Evolutionary conservation across 768 basidiomycete species (phyloP), one percentile per base, ranked within the genome.

Genomic region (Tubosaeta sp.): DNA sequence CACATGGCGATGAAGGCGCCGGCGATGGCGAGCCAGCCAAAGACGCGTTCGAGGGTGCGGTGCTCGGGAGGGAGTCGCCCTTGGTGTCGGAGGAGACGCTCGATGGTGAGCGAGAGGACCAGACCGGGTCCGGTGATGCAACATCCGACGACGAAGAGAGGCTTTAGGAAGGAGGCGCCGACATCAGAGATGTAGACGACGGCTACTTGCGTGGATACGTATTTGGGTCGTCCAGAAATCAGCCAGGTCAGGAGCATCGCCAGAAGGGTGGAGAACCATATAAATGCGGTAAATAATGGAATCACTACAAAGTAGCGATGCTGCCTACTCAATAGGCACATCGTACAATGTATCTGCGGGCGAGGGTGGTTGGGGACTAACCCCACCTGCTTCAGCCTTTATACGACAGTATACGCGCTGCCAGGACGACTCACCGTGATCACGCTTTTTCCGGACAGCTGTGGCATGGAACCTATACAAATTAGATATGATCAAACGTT

Each of bases 171-270:
- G 57, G 77, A 77, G 17, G 89, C 88, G n/a, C 84, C 88, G 33
- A 90, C 69, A 60, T 91, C 87, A 38, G 86, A 88, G 44, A 91
- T 88, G 66, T 85, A 88, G n/a, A 82, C 80, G 47, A 88, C 80
- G 1, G 67, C 66, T 19, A 77, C 77, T 34, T 82, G 75, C 64
- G 78, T 74, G 13, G 83, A 77, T 14, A 74, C 73, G 58, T 76
- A 73, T 50, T 69, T 70, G 22, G 74, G 76, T 29, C 78, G 72
- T 17, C 86, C 85, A n/a, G 75, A 72, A 9, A 80, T 81, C 22
- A 84, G 74, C 86, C 86, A 91, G 27, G 81, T 81, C 50, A 88
- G 77, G 29, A 91, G 68, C 80, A 91, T 81, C 2, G 86, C 76
- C 45, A 83, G 76, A 9, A 91, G 72, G 12, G 79, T 86, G 76